Percentiles rank a stretch among this genome's conserved stretches.
These are phyloP conservation scores for Coemansia sp. DNA, from an alignment of 192 early-diverging fungal species.

Conservation along the genomic window DNA sequence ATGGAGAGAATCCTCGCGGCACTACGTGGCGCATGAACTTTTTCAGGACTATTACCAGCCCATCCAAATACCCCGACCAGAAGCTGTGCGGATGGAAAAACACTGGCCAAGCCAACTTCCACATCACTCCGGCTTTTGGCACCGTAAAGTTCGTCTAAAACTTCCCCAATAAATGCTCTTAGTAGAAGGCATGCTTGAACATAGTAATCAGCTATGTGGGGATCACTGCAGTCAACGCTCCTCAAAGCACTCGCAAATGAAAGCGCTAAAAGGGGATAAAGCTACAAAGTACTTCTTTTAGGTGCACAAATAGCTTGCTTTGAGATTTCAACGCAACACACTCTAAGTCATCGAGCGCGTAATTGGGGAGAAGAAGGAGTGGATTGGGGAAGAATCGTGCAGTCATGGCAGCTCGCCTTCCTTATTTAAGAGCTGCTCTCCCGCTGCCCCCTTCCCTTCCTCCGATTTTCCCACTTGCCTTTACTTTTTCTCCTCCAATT, in stretches of 20 bases:
- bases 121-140: constrained; percentile 51
- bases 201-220: too few relatives aligned
- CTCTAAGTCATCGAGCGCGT: too few relatives aligned
- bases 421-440: not conserved
- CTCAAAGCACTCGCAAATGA: too few relatives aligned
- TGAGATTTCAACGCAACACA: too few relatives aligned
- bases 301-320: too few relatives aligned
- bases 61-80: constrained; percentile 43
- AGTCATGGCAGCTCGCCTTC: not conserved
- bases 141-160: constrained; percentile 29
- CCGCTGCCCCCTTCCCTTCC: not conserved
- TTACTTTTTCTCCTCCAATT: not conserved
- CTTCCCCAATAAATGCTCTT: too few relatives aligned
- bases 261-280: too few relatives aligned
- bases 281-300: too few relatives aligned
- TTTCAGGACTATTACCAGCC: constrained; percentile 48
- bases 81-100: constrained; percentile 55
- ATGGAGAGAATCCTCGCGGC: constrained; percentile 44
- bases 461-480: not conserved
- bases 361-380: not conserved
- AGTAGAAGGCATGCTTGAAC: too few relatives aligned
- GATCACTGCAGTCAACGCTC: too few relatives aligned
- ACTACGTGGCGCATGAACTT: constrained; percentile 57
- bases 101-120: constrained; percentile 43
- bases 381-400: not conserved